Base-by-base conservation (phyloP, 164 flowering plant genomes). In the Cinnamomum chago region DNA sequence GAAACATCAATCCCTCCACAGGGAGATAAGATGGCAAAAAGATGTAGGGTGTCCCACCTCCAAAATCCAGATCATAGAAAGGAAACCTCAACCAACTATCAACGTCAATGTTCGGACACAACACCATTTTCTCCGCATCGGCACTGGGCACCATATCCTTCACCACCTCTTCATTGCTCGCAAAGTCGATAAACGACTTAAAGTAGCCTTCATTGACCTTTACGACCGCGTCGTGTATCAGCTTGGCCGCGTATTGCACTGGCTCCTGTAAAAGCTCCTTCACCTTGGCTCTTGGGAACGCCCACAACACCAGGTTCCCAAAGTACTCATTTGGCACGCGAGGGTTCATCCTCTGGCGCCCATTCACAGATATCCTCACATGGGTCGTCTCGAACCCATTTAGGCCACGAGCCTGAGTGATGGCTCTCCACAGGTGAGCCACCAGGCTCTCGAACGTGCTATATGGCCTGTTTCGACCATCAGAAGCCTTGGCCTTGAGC, bases 11-110 rank as follows among this genome's bases (percentile, higher is more conserved):
- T 1, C 85, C 85, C 47, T 83, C 85, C 18, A 72, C 65, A 13
- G 85, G 83, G 9, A 73, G 10, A 7, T 35, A 35, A 35, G 47
- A 35, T 35, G 47, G 47, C 47, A 35, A 6, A 35, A 35, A 35
- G 71, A 73, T 27, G 50, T 35, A 77, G 10, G 85, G 85, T 10
- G 76, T 15, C 5, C 85, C 84, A 0, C 67, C 47, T 35, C 85
- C 85, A 65, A 83, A 81, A 77, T 83, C 86, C 3, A 83, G 70
- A 22, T 81, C 76, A 55, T 79, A 73, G 67, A 81, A 81, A 35
- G 82, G 86, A 23, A 83, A 77, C 71, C 82, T 75, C 23, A 81
- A 33, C 86, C 82, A 83, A 14, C 84, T 81, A 62, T 81, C 79
- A 5, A 79, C 86, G 27, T 83, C 86, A 58, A 83, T 15, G 50